Evolutionary conservation across 768 basidiomycete species (phyloP), one percentile per base, ranked within the genome.

Genomic region (Pisolithus marmoratus): DNA sequence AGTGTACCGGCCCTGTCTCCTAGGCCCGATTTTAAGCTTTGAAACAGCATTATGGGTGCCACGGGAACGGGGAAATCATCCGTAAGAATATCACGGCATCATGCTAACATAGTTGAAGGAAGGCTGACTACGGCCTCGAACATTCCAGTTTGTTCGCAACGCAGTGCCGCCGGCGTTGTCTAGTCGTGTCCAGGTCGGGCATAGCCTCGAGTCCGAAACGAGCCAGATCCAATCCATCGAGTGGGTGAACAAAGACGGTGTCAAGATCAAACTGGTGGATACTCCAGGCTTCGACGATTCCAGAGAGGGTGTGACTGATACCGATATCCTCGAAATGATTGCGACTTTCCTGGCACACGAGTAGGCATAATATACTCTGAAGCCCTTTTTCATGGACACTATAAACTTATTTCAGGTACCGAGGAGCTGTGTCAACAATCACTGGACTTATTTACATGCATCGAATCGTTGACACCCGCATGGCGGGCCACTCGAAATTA

Each of bases 381-480:
- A 27, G 26, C 26, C 42, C 5, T 43, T 23, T 9, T 8, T 43
- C 19, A 43, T 23, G 23, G 22, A 12, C 24, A 20, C 20, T 14
- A 6, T 43, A 43, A 8, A 38, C 14, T 22, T 12, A 4, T 22
- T 43, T 26, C 27, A 44, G 43, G 43, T 44, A 44, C 8, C 5
- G 14, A 23, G 24, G 15, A 23, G 4, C 6, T 1, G 15, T 7
- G 26, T 44, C 22, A 2, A 15, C 1, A 24, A 5, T 44, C 7
- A 61, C 72, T 2, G 75, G 74, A 1, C 67, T 77, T 42, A 69
- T 77, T 36, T 77, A 77, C 56, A 62, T 76, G 56, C 76, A 76
- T 51, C 71, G 74, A 0, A 77, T 78, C 29, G 41, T 36, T 17
- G 76, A 76, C 51, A 63, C 68, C 57, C 63, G 74, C 22, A 64